Base-by-base conservation (phyloP, 345 rosid species). In the Gossypium bickii region DNA sequence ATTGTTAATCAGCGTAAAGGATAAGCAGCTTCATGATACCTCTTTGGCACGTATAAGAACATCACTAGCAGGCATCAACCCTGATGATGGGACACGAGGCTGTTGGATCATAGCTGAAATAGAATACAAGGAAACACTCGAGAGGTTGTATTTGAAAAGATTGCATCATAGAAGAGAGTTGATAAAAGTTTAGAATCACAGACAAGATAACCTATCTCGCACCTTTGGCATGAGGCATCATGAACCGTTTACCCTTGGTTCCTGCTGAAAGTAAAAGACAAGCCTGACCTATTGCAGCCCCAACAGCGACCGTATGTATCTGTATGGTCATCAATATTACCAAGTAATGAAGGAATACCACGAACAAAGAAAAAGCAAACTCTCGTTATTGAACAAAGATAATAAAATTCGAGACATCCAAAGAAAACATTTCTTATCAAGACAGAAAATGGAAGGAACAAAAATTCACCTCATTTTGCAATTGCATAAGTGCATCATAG, bases 191-290 rank as follows among this genome's bases (percentile, higher is more conserved):
- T 27, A 55, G 43, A 51, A 67, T 61, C 69, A 38, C 56, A 49
- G 57, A 27, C 15, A 64, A 74, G 58, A 3, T 12, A 70, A n/a
- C 51, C 51, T 53, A 72, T n/a, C 52, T 58, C 77, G 68, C 81
- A 92, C 99, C 90, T 91, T 86, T 91, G 60, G 99, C 85, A 81
- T 91, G 94, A 38, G 94, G 95, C 94, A 91, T 84, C 96, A 91
- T 91, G 80, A 81, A 93, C 57, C 99, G 86, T 71, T 88, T 86
- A 74, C 97, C 98, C 87, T 86, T 86, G 18, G 88, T 83, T 38
- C 98, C 98, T 6, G 99, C 87, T 49, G 98, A 89, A 70, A 91
- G 94, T 56, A 95, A 81, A 17, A 95, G 80, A 80, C 95, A 89
- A 63, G 97, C 93, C 52, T 89, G 90, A 61, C 98, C 98, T 17